phyloP scores from a whole-genome alignment of 148 eudicot species.

The Dianthus caryophyllus region DNA sequence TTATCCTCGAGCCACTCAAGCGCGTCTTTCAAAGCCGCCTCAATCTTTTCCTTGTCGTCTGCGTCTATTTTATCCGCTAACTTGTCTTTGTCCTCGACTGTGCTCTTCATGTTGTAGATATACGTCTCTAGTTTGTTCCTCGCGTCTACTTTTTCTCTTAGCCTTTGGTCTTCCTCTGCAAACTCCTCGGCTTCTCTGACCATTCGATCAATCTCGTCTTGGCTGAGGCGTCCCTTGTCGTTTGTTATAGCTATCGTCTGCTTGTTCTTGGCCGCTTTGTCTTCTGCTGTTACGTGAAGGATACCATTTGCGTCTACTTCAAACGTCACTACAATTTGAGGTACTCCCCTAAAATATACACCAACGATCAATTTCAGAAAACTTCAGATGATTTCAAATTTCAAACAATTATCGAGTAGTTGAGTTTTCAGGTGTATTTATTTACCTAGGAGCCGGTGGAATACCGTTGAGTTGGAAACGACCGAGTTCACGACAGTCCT shows the following conservation, averaged over 20 bases:
- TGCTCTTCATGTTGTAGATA: conserved; percentile 48
- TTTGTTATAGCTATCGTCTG: conserved; percentile 48
- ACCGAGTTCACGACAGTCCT: conserved; percentile 54
- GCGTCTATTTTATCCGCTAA: conserved; percentile 43
- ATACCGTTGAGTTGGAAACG: conserved; percentile 48
- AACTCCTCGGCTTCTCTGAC: conserved; percentile 45
- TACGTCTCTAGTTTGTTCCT: conserved; percentile 46
- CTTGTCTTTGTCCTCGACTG: conserved; percentile 40
- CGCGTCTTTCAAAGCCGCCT: conserved; percentile 40
- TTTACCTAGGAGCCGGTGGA: conserved; percentile 70
- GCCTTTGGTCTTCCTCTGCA: conserved; percentile 39
- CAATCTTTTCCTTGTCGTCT: conserved; percentile 37
- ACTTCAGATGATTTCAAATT: too few relatives aligned
- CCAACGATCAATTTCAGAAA: neutral
- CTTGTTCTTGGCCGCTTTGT: conserved; percentile 55
- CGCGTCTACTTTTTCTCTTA: conserved; percentile 38
- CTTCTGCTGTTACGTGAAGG: conserved; percentile 60
- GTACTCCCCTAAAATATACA: conserved; percentile 49
- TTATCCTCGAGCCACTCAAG: conserved; percentile 53
- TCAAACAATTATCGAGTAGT: neutral
- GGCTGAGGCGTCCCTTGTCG: conserved; percentile 51
- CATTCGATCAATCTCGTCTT: conserved; percentile 44
- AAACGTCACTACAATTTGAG: conserved; percentile 59
- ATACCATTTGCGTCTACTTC: conserved; percentile 62
- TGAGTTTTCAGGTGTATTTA: neutral